Conservation (phyloP, 768 basidiomycete genomes). For the Pulveroboletus sp. region DNA sequence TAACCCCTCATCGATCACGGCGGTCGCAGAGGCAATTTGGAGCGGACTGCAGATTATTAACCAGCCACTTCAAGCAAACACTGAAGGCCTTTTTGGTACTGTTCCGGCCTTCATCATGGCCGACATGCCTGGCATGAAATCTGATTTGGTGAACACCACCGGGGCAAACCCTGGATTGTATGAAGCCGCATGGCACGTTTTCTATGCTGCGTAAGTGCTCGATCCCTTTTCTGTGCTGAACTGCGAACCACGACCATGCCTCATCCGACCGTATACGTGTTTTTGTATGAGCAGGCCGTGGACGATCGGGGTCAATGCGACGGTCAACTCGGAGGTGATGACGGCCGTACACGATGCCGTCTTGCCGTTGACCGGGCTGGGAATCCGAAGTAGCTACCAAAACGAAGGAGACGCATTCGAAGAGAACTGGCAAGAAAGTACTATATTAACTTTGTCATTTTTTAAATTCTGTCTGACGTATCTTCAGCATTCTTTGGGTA, state of each 20-base stretch:
- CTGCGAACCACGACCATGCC: neutral
- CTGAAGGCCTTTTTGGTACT: neutral
- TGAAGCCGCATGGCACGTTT: constrained; percentile 11
- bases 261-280: too few species aligned
- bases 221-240: neutral
- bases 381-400: constrained; percentile 22
- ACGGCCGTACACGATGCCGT: constrained; percentile 8
- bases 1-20: constrained; percentile 4
- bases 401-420: constrained; percentile 21
- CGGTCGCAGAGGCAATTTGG: constrained; percentile 18
- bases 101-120: constrained; percentile 1
- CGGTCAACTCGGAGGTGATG: constrained; percentile 1
- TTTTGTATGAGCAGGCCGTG: constrained; percentile 4
- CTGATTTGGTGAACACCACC: constrained; percentile 4
- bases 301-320: constrained; percentile 7
- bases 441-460: too few species aligned
- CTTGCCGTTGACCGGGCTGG: constrained; percentile 13
- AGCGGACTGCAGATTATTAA: constrained; percentile 14
- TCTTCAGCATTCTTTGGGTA: constrained; percentile 18
- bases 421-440: constrained; percentile 18
- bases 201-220: constrained; percentile 12
- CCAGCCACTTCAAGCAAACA: neutral
- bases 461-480: too few species aligned
- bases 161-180: constrained; percentile 20
- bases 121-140: constrained; percentile 6